A percentile compares a stretch with the other conserved stretches of the same genome.
These are phyloP conservation scores for Vitis amurensis DNA, from an alignment of 164 flowering plant genomes.

Conservation along the genomic window DNA sequence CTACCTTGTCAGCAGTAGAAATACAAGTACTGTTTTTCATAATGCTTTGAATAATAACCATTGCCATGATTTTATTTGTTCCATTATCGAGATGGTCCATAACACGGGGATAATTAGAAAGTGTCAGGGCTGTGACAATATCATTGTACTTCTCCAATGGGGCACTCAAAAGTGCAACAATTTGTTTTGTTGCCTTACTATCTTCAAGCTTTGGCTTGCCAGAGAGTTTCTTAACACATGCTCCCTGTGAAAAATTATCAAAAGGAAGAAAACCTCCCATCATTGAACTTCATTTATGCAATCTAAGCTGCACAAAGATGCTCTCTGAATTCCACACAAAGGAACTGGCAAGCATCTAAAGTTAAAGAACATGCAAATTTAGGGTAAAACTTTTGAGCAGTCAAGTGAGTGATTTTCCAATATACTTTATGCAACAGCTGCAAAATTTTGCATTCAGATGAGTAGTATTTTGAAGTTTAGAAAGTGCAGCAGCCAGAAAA, in stretches of 20 bases:
- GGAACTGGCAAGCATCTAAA: no score
- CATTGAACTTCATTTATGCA: no score
- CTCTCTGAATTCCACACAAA: no score
- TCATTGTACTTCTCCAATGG: constrained; percentile 94
- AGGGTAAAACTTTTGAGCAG: no score
- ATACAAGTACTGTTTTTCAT: constrained; percentile 80
- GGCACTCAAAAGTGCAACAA: constrained; percentile 95
- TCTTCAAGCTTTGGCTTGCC: constrained; percentile 81
- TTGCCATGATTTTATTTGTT: constrained; percentile 96
- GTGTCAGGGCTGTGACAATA: constrained; percentile 77
- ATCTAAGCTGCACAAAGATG: no score
- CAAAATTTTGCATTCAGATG: no score
- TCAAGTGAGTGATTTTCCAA: no score
- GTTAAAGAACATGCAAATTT: no score
- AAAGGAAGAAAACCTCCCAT: not conserved
- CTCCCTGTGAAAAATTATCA: constrained; percentile 53
- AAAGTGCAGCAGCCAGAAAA: no score
- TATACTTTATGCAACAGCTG: no score
- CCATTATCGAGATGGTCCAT: constrained; percentile 88
- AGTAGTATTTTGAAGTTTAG: no score
- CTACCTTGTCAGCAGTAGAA: constrained; percentile 82
- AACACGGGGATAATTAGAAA: constrained; percentile 91
- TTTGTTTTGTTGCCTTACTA: constrained; percentile 85
- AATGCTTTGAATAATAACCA: constrained; percentile 88
- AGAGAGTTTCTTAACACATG: constrained; percentile 85